phyloP scores from a whole-genome alignment of 2,329 filamentous ascomycete genomes.

The Alternaria dauci region DNA sequence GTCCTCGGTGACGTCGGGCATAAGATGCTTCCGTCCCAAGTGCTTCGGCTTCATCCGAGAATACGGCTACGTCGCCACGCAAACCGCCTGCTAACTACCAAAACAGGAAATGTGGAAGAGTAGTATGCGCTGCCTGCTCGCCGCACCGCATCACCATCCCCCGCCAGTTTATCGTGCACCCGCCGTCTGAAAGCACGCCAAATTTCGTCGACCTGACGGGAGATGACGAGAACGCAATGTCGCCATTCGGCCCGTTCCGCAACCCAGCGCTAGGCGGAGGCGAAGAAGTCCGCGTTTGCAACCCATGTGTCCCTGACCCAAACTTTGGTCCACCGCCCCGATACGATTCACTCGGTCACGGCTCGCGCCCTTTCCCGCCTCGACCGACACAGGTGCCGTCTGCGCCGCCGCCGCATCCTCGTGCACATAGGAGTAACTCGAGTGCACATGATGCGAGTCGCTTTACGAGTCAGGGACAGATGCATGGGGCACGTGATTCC shows the following conservation, averaged over 20 bases:
- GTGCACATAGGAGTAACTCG: conserved; percentile 31
- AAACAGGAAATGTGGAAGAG: conserved; percentile 83
- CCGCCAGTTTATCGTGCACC: conserved; percentile 88
- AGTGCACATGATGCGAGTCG: conserved; percentile 31
- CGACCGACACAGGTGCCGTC: conserved; percentile 19
- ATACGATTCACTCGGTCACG: conserved; percentile 36
- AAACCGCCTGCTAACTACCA: background rate
- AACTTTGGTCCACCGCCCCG: conserved; percentile 67
- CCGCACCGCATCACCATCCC: conserved; percentile 96
- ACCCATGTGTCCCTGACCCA: conserved; percentile 76
- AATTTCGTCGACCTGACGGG: conserved; percentile 57
- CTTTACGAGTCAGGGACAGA: conserved; percentile 26
- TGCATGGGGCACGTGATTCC: conserved; percentile 28
- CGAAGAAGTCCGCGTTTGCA: conserved; percentile 74
- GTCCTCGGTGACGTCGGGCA: background rate
- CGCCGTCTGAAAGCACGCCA: conserved; percentile 51
- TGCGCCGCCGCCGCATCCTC: conserved; percentile 24
- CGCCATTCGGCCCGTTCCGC: conserved; percentile 39
- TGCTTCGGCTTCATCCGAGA: background rate
- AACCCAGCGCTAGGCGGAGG: conserved; percentile 68
- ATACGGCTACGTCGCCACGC: too few relatives aligned
- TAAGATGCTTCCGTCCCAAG: background rate
- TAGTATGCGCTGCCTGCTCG: conserved; percentile 89
- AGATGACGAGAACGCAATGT: conserved; percentile 45
- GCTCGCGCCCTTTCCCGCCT: conserved; percentile 12